These are phyloP conservation scores for Mrakiaceae sp. DNA, from an alignment of 1,284 basidiomycete genomes.

Conservation along the genomic window DNA sequence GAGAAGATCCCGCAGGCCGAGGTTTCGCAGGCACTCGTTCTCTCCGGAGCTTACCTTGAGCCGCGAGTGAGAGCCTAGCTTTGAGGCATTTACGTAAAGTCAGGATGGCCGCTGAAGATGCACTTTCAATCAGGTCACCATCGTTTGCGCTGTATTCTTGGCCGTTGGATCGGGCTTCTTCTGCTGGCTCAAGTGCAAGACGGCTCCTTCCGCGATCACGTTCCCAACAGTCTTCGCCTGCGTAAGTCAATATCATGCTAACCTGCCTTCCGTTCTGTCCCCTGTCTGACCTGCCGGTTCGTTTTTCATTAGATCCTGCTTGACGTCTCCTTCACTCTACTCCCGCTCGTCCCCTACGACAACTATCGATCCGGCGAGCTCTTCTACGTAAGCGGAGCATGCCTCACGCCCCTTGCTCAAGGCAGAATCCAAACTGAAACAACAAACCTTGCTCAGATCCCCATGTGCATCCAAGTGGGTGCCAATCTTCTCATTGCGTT, in stretches of 20 bases:
- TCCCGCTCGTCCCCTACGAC: constrained; percentile 14
- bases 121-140: not conserved
- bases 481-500: constrained; percentile 2
- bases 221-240: constrained; percentile 13
- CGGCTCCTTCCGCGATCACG: constrained; percentile 13
- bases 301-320: not conserved
- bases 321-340: constrained; percentile 11
- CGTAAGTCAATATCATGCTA: not conserved
- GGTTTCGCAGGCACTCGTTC: not conserved
- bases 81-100: too few species aligned
- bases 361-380: not conserved
- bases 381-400: not conserved
- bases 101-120: too few species aligned
- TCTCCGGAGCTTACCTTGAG: constrained; percentile 12
- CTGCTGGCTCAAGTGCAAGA: constrained; percentile 15
- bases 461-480: constrained; percentile 12
- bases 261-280: not conserved
- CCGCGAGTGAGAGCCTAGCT: not conserved
- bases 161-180: constrained; percentile 13
- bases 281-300: not conserved
- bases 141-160: constrained; percentile 16
- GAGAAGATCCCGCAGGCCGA: constrained; percentile 1
- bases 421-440: not conserved
- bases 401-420: not conserved
- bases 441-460: not conserved